These are phyloP conservation scores for Chaetoceros muelleri DNA, from an alignment of 108 stramenopile genomes.

Conservation along the genomic window DNA sequence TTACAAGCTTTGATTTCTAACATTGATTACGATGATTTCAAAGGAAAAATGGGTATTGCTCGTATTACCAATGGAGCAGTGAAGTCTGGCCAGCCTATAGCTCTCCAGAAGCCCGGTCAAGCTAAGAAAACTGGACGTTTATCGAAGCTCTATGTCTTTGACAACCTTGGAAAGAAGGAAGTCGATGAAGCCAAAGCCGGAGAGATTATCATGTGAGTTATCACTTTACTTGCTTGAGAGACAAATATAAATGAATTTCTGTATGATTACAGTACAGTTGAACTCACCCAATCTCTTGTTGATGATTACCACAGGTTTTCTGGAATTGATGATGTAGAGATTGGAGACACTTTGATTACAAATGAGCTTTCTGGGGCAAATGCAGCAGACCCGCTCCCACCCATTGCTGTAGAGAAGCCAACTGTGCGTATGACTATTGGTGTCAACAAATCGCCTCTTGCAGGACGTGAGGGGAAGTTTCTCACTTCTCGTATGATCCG, in stretches of 20 bases:
- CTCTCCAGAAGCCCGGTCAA: conserved; percentile 62
- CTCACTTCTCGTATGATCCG: conserved; percentile 95
- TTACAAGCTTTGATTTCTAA: conserved; percentile 88
- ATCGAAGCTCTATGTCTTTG: conserved; percentile 87
- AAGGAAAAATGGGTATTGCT: conserved; percentile 97
- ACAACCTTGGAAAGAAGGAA: conserved; percentile 89
- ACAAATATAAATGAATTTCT: too few relatives aligned
- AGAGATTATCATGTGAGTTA: conserved; percentile 98
- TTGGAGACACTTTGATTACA: conserved; percentile 93
- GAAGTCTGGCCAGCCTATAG: conserved; percentile 65
- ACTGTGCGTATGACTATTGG: conserved; percentile 98
- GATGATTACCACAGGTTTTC: too few relatives aligned
- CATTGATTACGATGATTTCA: conserved; percentile 97
- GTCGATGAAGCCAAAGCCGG: conserved; percentile 87
- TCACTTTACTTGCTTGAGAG: too few relatives aligned
- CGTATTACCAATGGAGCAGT: conserved; percentile 83
- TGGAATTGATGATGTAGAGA: conserved; percentile 84
- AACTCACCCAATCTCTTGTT: too few relatives aligned
- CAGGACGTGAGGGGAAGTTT: conserved; percentile 95
- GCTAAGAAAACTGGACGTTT: conserved; percentile 75
- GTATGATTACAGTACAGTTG: too few relatives aligned
- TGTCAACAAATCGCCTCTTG: conserved; percentile 98
- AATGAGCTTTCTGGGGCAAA: conserved; percentile 68
- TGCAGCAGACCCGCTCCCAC: conserved; percentile 79
- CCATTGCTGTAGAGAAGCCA: conserved; percentile 96